Evolutionary conservation across 768 basidiomycete species (phyloP), one percentile per base, ranked within the genome.

Genomic region (Tulasnella sp.): DNA sequence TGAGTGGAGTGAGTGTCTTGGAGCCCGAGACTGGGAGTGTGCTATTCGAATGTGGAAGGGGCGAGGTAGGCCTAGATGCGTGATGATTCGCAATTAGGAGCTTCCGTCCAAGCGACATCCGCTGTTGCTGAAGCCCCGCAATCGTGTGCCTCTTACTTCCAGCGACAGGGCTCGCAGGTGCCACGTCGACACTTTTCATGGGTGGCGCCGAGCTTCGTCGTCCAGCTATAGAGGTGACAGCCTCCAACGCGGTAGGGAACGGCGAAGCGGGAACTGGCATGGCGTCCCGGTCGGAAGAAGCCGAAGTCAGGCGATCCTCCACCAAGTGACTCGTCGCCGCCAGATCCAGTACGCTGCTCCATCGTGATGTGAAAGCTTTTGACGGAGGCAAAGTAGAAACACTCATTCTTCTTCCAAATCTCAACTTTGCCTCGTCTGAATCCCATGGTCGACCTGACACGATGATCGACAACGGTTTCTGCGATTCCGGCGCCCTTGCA

Each of bases 341-440:
- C n/a, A 96, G 76, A 69, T 94, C 89, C 19, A 96, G 80, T 1
- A 88, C 75, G 64, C 90, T 93, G 64, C 90, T 95, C 93, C 93
- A 96, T 29, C 84, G 76, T 0, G 92, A 93, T 0, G 83, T 80
- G 70, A 93, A 96, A 0, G 81, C 76, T 11, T 72, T 74, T 7
- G 92, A 89, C 0, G 86, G 89, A 26, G 53, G 44, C 24, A 47
- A 11, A 27, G 32, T 42, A 9, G 48, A 5, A 24, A 5, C 26
- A 5, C 23, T 27, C 34, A 38, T 38, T 15, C 34, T 38, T 15
- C 34, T 38, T 7, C 34, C 34, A 64, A 83, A 88, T 1, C 68
- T 63, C 5, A 67, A 42, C n/a, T 66, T 60, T 11, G 45, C 61
- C 15, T 64, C 56, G 3, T 29, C 27, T n/a, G 42, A 34, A 2